Conservation (phyloP, 495 filamentous ascomycete species). For the Hyaloscypha finlandica region DNA sequence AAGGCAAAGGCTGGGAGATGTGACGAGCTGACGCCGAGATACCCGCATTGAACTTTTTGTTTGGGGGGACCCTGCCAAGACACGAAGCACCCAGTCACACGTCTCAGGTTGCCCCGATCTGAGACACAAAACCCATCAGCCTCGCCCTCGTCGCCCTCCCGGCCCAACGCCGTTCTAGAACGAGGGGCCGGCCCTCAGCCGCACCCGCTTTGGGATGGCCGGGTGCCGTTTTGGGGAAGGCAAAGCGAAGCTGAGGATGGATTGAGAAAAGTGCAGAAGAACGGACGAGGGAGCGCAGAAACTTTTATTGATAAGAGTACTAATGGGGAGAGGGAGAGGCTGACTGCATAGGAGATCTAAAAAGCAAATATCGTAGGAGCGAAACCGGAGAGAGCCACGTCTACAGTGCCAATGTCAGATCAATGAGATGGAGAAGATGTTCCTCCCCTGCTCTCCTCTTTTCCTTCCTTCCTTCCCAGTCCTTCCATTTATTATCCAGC, state of each 20-base stretch:
- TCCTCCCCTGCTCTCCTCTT: not conserved
- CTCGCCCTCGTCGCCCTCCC: no score
- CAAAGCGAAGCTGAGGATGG: not conserved
- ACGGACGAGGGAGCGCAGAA: not conserved
- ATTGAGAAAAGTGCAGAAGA: not conserved
- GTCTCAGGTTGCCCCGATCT: no score
- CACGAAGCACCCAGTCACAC: no score
- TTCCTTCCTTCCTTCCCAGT: not conserved
- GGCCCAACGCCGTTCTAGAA: no score
- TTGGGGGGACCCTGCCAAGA: not conserved
- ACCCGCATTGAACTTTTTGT: not conserved
- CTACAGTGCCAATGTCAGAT: not conserved
- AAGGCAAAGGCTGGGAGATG: not conserved
- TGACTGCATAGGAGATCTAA: conserved; percentile 11
- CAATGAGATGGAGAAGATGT: not conserved
- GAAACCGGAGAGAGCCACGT: not conserved
- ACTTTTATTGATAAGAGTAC: not conserved
- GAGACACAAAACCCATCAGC: no score
- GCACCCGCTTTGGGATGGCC: no score
- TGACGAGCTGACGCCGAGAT: not conserved
- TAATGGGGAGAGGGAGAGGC: not conserved
- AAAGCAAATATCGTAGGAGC: conserved; percentile 1
- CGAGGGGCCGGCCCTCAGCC: no score
- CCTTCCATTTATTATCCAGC: conserved; percentile 3
- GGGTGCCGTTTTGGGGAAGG: not conserved